Evolutionary conservation across 371 early-diverging fungal species (phyloP).

Genomic region (Enterospora canceri): DNA sequence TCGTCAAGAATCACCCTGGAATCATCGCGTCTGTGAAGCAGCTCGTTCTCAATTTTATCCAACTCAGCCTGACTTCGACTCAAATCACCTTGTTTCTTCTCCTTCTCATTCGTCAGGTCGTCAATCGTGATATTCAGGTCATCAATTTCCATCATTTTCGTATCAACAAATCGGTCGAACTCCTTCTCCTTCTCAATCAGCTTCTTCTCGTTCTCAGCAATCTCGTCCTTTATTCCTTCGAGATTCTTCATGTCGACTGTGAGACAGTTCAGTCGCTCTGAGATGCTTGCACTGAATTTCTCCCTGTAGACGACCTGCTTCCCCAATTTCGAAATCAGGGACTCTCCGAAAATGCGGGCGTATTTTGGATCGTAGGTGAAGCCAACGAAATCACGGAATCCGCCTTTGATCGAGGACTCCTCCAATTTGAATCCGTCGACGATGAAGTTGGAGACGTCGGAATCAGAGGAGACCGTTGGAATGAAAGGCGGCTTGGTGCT

Average conservation of each 20-base stretch:
- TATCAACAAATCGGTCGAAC: not conserved
- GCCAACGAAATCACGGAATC: conserved; percentile 44
- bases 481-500: conserved; percentile 63
- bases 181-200: conserved; percentile 5
- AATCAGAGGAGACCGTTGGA: conserved; percentile 62
- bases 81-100: not conserved
- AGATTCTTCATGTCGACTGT: not conserved
- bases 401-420: conserved; percentile 56
- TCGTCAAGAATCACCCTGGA: not conserved
- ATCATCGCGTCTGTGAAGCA: not conserved
- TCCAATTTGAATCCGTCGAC: conserved; percentile 41
- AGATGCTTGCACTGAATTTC: not conserved
- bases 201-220: conserved; percentile 1
- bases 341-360: not conserved
- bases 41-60: not conserved
- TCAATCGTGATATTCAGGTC: not conserved
- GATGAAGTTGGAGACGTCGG: conserved; percentile 67
- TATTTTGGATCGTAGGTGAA: conserved; percentile 53
- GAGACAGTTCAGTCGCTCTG: not conserved
- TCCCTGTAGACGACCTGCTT: not conserved
- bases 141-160: not conserved
- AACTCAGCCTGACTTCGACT: not conserved
- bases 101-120: not conserved
- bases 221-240: not conserved
- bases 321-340: not conserved